Evolutionary conservation across 2,329 filamentous ascomycete genomes (phyloP).

Genomic region (Exophiala sp.): DNA sequence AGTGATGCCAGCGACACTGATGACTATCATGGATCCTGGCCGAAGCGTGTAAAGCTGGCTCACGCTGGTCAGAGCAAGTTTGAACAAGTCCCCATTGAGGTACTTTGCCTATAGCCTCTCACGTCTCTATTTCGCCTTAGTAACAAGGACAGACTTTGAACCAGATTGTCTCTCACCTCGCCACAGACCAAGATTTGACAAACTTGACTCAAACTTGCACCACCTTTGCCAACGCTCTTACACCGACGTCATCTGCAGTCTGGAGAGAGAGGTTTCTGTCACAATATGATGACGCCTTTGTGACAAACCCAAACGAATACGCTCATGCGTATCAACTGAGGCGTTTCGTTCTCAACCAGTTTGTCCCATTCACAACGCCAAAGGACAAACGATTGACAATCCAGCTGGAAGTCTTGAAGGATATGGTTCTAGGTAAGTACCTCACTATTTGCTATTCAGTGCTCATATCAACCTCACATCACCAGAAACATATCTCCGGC

Average conservation of each 20-base stretch:
- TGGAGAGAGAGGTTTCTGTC: constrained; percentile 35
- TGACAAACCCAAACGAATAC: constrained; percentile 28
- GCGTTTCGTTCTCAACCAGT: constrained; percentile 32
- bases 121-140: background rate
- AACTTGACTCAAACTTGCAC: constrained; percentile 31
- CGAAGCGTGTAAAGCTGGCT: background rate
- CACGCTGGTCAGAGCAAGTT: background rate
- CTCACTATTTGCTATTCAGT: background rate
- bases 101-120: background rate
- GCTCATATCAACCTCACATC: background rate
- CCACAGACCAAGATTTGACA: constrained; percentile 32
- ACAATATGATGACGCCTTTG: constrained; percentile 32
- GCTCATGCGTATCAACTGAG: constrained; percentile 35
- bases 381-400: constrained; percentile 31
- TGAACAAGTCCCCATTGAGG: constrained; percentile 20
- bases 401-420: constrained; percentile 30
- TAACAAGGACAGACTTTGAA: constrained; percentile 17
- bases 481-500: constrained; percentile 22
- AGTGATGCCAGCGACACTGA: background rate
- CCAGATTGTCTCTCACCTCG: constrained; percentile 17
- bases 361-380: constrained; percentile 29
- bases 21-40: background rate
- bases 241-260: constrained; percentile 31
- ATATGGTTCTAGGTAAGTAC: constrained; percentile 27
- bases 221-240: constrained; percentile 28